These are phyloP conservation scores for Nephelium lappaceum DNA, from an alignment of 345 rosid species.

Conservation along the genomic window DNA sequence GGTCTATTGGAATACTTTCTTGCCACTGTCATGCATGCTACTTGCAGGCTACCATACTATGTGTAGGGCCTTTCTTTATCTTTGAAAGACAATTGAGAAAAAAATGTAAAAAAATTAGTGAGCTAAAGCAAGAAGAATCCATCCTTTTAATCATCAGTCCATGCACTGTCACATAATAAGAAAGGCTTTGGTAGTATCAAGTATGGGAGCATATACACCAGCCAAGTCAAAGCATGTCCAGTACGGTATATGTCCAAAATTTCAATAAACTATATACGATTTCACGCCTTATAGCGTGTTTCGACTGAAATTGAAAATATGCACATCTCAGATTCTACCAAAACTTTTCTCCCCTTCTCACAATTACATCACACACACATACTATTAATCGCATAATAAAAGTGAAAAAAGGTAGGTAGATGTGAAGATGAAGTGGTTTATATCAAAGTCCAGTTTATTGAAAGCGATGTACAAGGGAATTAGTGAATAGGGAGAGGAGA, in stretches of 20 bases:
- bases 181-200: too few relatives aligned
- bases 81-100: background rate
- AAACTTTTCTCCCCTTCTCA: background rate
- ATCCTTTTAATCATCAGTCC: background rate
- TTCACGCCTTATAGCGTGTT: background rate
- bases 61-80: background rate
- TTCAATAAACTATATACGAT: too few relatives aligned
- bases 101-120: too few relatives aligned
- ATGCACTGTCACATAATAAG: background rate
- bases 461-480: constrained; percentile 18
- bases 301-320: background rate
- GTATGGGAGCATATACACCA: too few relatives aligned
- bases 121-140: background rate
- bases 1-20: background rate
- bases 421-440: background rate
- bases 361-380: background rate
- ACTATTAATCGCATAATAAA: background rate
- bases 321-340: background rate
- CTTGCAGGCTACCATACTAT: constrained; percentile 10
- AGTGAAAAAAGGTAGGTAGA: background rate
- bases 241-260: too few relatives aligned
- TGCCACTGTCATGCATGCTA: constrained; percentile 7
- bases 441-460: constrained; percentile 9
- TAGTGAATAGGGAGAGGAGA: constrained; percentile 4
- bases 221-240: too few relatives aligned